Base-by-base conservation (phyloP, 805 yeast genomes). In the Candida orba region DNA sequence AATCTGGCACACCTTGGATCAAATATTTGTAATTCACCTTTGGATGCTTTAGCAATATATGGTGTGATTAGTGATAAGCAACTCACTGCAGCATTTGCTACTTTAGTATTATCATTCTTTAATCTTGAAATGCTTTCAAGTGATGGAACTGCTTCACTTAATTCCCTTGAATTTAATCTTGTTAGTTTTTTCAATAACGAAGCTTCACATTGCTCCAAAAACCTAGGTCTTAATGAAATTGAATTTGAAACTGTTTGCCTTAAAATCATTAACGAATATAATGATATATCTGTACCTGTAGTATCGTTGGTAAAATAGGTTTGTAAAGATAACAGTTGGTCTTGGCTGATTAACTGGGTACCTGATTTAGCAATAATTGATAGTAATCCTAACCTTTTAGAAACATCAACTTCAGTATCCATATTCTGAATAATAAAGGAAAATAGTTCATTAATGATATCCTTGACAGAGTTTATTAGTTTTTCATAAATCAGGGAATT, bases 111-210 rank as follows among this genome's bases (percentile, higher is more conserved):
- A 40, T 75, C 78, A 2, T 68, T 62, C 34, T 71, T 66, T 52
- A 73, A 61, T 3, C 50, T 54, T 2, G 84, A 71, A 0, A 85
- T 63, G 8, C 60, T 60, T 83, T 88, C 79, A 4, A 78, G 62
- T 44, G 86, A 71, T 1, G 89, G 88, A 59, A 86, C 73, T 0
- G 91, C 95, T 54, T 80, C 81, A n/a, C 76, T 76, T 8, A 86
- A 60, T 51, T 85, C 93, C 45, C 59, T 67, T 0, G 72, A 69
- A 41, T 71, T 74, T 62, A 81, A 74, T 48, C 75, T 81, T 3
- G 90, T 80, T 29, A 86, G 59, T 29, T 75, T 64, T 30, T 66
- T 66, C 48, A 84, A 56, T n/a, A 86, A 52, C 2, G 75, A 67
- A 0, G 67, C 53, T 55, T 78, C 81, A 14, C 80, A 68, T 9